Evolutionary conservation across 2,329 filamentous ascomycete genomes (phyloP).

Genomic region (Diaporthe sp.): DNA sequence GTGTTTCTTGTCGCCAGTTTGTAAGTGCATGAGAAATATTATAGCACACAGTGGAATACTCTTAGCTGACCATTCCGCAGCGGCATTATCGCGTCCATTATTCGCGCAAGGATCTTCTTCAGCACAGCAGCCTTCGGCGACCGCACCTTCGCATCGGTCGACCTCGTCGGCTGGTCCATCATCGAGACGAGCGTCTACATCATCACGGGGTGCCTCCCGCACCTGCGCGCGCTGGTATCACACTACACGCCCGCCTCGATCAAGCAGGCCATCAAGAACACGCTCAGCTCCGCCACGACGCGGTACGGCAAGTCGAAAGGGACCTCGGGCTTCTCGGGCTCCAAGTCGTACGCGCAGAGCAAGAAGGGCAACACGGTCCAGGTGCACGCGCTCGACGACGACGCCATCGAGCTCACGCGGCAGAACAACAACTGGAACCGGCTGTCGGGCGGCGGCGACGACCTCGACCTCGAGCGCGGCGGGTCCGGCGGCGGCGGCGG

Average conservation of each 20-base stretch:
- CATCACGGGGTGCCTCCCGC: conserved; percentile 46
- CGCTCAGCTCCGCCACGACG: neutral
- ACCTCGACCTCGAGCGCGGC: neutral
- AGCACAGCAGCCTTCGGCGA: conserved; percentile 42
- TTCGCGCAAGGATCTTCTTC: conserved; percentile 44
- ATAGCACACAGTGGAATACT: neutral
- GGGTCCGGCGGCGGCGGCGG: too few species aligned
- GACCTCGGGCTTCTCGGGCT: conserved; percentile 19
- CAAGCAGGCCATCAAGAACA: conserved; percentile 36
- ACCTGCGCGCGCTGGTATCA: conserved; percentile 43
- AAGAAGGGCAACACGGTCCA: neutral
- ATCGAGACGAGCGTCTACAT: conserved; percentile 47
- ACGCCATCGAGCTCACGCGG: conserved; percentile 36
- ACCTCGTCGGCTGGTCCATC: conserved; percentile 45
- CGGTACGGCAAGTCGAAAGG: neutral
- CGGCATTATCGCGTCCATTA: conserved; percentile 44
- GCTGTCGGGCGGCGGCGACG: neutral
- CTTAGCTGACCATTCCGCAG: conserved; percentile 36
- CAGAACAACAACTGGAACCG: conserved; percentile 19
- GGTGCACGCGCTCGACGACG: conserved; percentile 23
- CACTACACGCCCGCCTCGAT: conserved; percentile 41
- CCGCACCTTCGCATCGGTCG: conserved; percentile 44
- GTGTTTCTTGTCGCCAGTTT: conserved; percentile 48
- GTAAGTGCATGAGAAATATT: conserved; percentile 38
- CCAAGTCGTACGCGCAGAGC: conserved; percentile 27